Conservation (phyloP, 495 filamentous ascomycete genomes). For the Hyphodiscus hymeniophilus region DNA sequence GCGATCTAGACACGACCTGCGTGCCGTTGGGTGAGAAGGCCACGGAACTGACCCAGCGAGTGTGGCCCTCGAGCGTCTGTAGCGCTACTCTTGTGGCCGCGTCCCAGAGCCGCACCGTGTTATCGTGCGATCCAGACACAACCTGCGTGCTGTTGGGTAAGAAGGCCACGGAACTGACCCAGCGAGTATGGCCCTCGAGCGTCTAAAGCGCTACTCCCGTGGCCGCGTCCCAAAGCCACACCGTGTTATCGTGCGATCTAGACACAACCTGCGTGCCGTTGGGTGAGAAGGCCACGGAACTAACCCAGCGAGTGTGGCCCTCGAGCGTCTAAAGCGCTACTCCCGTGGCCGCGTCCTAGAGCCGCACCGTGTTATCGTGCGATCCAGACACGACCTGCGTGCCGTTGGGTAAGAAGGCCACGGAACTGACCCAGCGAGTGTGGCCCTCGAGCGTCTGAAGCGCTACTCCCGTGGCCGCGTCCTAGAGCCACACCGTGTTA, state of each 20-base stretch:
- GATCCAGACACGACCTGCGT: constrained; percentile 27
- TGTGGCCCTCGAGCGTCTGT: constrained; percentile 15
- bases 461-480: constrained; percentile 13
- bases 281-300: constrained; percentile 10
- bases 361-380: constrained; percentile 25
- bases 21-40: constrained; percentile 13
- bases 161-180: constrained; percentile 18
- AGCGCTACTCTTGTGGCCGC: constrained; percentile 3
- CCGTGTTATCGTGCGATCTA: constrained; percentile 10
- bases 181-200: constrained; percentile 21
- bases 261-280: constrained; percentile 15
- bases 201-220: constrained; percentile 20
- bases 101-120: constrained; percentile 31
- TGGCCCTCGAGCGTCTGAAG: constrained; percentile 26
- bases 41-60: constrained; percentile 3
- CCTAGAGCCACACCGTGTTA: constrained; percentile 18
- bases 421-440: constrained; percentile 13
- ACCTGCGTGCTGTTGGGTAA: constrained; percentile 25
- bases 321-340: constrained; percentile 10
- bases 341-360: constrained; percentile 25
- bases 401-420: constrained; percentile 23
- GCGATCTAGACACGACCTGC: constrained; percentile 12
- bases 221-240: constrained; percentile 20
- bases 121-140: constrained; percentile 25
- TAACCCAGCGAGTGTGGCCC: constrained; percentile 8